phyloP scores from a whole-genome alignment of 2,329 filamentous ascomycete genomes.

The Colletotrichum tofieldiae region DNA sequence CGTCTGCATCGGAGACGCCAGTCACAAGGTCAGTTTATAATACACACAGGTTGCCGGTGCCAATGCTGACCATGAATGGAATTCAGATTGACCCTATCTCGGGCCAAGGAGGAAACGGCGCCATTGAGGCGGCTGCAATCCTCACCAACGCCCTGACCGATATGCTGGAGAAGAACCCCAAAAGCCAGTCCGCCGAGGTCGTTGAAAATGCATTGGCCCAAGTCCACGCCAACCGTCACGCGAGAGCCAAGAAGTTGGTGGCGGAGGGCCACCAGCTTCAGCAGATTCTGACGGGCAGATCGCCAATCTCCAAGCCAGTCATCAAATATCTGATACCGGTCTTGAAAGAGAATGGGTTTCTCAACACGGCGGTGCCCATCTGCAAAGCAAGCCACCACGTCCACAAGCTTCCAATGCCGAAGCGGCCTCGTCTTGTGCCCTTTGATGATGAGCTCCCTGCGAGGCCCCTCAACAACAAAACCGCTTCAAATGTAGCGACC shows the following conservation, averaged over 20 bases:
- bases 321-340: slow-evolving; percentile 12
- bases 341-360: slow-evolving; percentile 17
- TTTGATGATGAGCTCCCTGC: slow-evolving; percentile 26
- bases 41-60: no score
- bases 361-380: slow-evolving; percentile 8
- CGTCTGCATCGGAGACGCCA: slow-evolving; percentile 58
- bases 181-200: neutral
- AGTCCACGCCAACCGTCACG: slow-evolving; percentile 28
- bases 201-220: slow-evolving; percentile 13
- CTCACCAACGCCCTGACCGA: slow-evolving; percentile 43
- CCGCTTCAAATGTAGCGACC: neutral
- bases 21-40: slow-evolving; percentile 54
- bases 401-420: slow-evolving; percentile 5
- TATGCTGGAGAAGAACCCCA: slow-evolving; percentile 26
- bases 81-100: slow-evolving; percentile 45
- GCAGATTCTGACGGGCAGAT: slow-evolving; percentile 20
- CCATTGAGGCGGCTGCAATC: slow-evolving; percentile 47
- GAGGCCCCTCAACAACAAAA: slow-evolving; percentile 4
- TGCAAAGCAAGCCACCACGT: slow-evolving; percentile 22
- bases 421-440: slow-evolving; percentile 7
- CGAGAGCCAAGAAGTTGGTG: slow-evolving; percentile 13
- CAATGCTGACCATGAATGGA: neutral
- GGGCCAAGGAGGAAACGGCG: slow-evolving; percentile 48
- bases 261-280: slow-evolving; percentile 24
- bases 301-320: slow-evolving; percentile 20